A percentile compares a stretch with the other conserved stretches of the same genome.
Conservation (phyloP, 345 rosid species). For the Eutrema heterophyllum region DNA sequence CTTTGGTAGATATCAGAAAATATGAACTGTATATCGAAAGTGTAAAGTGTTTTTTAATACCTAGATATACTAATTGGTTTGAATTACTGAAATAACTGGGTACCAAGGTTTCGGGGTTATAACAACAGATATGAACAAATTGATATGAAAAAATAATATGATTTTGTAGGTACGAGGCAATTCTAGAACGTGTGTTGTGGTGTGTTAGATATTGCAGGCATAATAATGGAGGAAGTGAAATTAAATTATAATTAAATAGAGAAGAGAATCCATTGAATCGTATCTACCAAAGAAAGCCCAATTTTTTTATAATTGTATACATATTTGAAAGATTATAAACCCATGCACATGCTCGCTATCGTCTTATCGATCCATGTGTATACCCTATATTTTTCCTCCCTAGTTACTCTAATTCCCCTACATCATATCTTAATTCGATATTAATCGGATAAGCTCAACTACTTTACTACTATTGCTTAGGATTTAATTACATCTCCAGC, state of each 20-base stretch:
- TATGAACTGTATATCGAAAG: neutral
- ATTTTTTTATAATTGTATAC: neutral
- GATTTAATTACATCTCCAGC: conserved; percentile 18
- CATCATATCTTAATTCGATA: neutral
- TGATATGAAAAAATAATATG: neutral
- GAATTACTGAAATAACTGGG: conserved; percentile 2
- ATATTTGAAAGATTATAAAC: conserved; percentile 6
- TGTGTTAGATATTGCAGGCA: conserved; percentile 27
- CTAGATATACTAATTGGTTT: neutral
- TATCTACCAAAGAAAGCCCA: conserved; percentile 25
- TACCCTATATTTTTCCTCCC: conserved; percentile 9
- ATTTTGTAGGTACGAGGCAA: conserved; percentile 30
- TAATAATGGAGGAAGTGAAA: conserved; percentile 21
- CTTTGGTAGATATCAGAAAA: neutral
- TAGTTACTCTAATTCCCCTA: conserved; percentile 20
- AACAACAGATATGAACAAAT: conserved; percentile 17
- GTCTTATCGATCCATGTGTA: conserved; percentile 34
- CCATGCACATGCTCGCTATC: conserved; percentile 31
- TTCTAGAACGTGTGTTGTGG: conserved; percentile 30
- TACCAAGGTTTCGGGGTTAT: neutral
- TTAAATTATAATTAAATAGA: neutral
- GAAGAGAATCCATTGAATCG: conserved; percentile 25
- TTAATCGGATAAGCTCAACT: conserved; percentile 28
- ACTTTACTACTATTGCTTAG: conserved; percentile 8
- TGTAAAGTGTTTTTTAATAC: neutral